Base-by-base conservation (phyloP, 345 rosid genomes). In the Boechera divaricarpa region DNA sequence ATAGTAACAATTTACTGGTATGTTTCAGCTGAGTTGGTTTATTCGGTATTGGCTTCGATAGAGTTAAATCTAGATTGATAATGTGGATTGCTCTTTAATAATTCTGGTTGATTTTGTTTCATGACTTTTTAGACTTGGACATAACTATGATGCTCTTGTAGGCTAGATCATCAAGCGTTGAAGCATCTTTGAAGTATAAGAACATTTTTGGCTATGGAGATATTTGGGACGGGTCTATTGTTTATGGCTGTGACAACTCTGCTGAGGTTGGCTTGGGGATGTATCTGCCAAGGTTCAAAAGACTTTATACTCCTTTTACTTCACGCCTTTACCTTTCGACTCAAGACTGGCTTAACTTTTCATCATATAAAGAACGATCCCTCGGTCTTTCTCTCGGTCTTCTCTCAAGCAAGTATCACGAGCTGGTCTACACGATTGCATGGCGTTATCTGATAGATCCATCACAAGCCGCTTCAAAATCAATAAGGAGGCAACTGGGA, bases 201-300 rank as follows among this genome's bases (percentile, higher is more conserved):
- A 95, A 95, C 76, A 53, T 91, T 67, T 86, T 91, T 78, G 99
- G 99, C 9, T 86, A 84, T 83, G 98, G 98, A 57, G 99, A 95
- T 84, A 82, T 88, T 28, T 95, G 99, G 99, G 96, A 95, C 63
- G 86, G 90, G 45, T 85, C 94, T 70, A 52, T 95, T 77, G 89
- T 89, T 6, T 91, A 83, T 87, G 97, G 96, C 62, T 86, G 80
- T 82, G 95, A 93, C 73, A 90, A 83, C 69, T 82, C 90, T n/a
- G 83, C 90, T 7, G 98, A 95, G 88, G 75, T 87, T 57, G 90
- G 98, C 75, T 82, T 89, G 47, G 98, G 99, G 31, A 75, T 91
- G 72, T 86, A 81, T 73, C 12, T 92, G 60, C 99, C 98, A 2
- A 89, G 90, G 83, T 88, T 95, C 75, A 86, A 59, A 80, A 86